A percentile compares a stretch with the other conserved stretches of the same genome.
Evolutionary conservation across 1,284 basidiomycete genomes (phyloP).

Genomic region (Pulveroboletus sp.): DNA sequence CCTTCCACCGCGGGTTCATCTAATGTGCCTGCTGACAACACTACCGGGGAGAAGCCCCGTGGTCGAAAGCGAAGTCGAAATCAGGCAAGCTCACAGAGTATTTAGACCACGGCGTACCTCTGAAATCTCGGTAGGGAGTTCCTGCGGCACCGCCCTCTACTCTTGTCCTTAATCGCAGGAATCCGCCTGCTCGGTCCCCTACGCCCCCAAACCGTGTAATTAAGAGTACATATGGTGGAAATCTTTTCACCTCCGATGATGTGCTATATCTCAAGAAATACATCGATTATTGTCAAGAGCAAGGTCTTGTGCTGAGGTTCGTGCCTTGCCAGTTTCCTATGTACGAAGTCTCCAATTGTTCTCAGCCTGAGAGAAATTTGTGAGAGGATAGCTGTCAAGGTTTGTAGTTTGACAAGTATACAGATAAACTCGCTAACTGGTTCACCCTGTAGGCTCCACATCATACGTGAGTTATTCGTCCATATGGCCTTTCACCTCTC

Average conservation of each 20-base stretch:
- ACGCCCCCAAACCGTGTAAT: slow-evolving; percentile 78
- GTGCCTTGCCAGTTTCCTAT: slow-evolving; percentile 3
- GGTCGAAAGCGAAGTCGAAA: slow-evolving; percentile 66
- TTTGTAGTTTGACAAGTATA: slow-evolving; percentile 27
- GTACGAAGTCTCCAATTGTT: not conserved
- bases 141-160: slow-evolving; percentile 64
- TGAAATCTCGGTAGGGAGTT: slow-evolving; percentile 40
- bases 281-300: slow-evolving; percentile 82
- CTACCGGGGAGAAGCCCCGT: slow-evolving; percentile 43
- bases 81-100: slow-evolving; percentile 42
- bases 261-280: slow-evolving; percentile 78
- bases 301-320: slow-evolving; percentile 75
- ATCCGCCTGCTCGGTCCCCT: slow-evolving; percentile 72
- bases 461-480: slow-evolving; percentile 60
- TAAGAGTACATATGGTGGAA: slow-evolving; percentile 83
- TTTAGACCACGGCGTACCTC: slow-evolving; percentile 6
- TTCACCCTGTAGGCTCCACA: slow-evolving; percentile 65
- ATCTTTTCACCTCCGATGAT: slow-evolving; percentile 79
- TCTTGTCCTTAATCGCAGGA: slow-evolving; percentile 60
- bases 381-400: slow-evolving; percentile 79
- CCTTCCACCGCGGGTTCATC: slow-evolving; percentile 43
- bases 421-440: slow-evolving; percentile 1
- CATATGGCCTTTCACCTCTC: not conserved
- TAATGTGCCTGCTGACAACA: slow-evolving; percentile 23
- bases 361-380: slow-evolving; percentile 78